Evolutionary conservation across 2,329 filamentous ascomycete species (phyloP).

Genomic region (Cytospora schulzeri): DNA sequence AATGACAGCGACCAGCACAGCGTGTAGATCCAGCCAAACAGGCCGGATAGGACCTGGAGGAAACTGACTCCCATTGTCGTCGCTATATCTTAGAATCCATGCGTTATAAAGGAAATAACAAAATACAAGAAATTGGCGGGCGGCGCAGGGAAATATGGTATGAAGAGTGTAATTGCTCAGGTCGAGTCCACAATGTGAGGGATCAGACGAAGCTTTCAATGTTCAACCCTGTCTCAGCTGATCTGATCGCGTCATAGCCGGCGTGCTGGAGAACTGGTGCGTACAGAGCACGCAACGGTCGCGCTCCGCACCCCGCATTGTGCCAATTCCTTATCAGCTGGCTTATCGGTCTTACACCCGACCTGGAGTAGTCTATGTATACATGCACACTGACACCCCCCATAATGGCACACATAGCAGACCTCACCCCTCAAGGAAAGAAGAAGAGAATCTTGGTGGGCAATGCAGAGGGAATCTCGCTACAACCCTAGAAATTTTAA

Average conservation of each 20-base stretch:
- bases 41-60: constrained; percentile 53
- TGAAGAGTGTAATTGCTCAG: not conserved
- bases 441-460: too few species aligned
- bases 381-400: too few species aligned
- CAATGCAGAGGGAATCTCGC: too few species aligned
- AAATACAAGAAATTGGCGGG: not conserved
- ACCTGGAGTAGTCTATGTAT: too few species aligned
- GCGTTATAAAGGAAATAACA: not conserved
- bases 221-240: not conserved
- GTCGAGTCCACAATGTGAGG: not conserved
- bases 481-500: too few species aligned
- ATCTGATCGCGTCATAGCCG: not conserved
- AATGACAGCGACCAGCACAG: constrained; percentile 84
- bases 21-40: constrained; percentile 77
- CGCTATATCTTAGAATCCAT: constrained; percentile 11
- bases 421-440: too few species aligned
- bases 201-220: not conserved
- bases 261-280: not conserved
- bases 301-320: too few species aligned
- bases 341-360: not conserved
- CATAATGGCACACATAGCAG: too few species aligned
- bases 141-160: not conserved
- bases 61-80: constrained; percentile 36
- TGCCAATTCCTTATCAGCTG: not conserved
- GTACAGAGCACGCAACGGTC: not conserved